Evolutionary conservation across 1,284 basidiomycete species (phyloP), one percentile per base, ranked within the genome.

Genomic region (Volvariella surrecta): DNA sequence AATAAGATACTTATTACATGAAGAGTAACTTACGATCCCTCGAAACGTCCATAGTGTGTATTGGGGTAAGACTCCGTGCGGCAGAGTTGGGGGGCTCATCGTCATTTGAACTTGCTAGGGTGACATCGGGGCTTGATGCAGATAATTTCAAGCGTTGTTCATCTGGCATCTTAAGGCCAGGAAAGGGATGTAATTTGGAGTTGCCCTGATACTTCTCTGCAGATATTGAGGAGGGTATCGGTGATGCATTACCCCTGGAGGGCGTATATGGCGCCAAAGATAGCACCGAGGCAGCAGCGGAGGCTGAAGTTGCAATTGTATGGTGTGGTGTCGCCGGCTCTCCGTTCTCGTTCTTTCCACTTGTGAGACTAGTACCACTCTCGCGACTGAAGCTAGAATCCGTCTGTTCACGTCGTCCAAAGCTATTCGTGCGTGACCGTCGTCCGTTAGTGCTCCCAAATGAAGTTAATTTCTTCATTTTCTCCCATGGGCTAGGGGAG

Each of bases 121-220:
- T 58, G 41, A 71, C 57, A 52, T 87, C 82, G 13, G 80, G 80
- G 15, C 74, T 76, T 3, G 82, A 83, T 2, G 74, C 68, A 0
- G 80, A 80, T 57, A 62, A 40, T 48, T 73, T 73, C 39, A 68
- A 70, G 47, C 78, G 72, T 54, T 83, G 76, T 55, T 85, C 82
- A 58, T 89, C 82, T 24, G 90, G 69, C 50, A 74, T 75, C 50
- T 77, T 73, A 54, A 92, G 82, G 22, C 86, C 89, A 3, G 90
- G 89, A 71, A 94, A 94, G 0, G 90, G 90, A 58, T 87, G 88
- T 16, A 94, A 68, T 58, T 94, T 94, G 21, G 82, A 72, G 53
- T 87, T 81, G 24, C 24, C 24, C 44, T 74, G 73, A 58, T 90
- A 89, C 55, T 76, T 71, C 52, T 72, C 71, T 16, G 72, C 72